Evolutionary conservation across 495 filamentous ascomycete genomes (phyloP), one percentile per base, ranked within the genome.

Genomic region (Aspergillus sclerotiicarbonarius): DNA sequence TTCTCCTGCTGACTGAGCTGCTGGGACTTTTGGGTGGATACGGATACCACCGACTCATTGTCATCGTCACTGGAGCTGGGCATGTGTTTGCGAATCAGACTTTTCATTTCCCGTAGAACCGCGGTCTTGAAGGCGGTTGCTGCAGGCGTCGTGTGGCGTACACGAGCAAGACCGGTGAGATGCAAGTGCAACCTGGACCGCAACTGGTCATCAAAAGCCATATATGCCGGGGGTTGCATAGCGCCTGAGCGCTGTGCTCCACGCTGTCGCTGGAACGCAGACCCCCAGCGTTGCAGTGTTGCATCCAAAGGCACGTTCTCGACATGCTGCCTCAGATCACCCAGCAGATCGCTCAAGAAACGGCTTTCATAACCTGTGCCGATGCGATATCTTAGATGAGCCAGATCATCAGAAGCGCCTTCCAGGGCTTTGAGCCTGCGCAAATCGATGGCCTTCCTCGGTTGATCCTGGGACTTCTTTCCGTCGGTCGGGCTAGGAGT

Each of bases 1-100:
- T 93, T 96, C 55, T 99, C 94, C 66, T 95, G 89, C 61, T 91
- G 87, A 29, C 82, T 89, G 44, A 86, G 72, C 50, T 85, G 84
- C 29, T 82, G 82, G 47, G 88, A 89, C 46, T 82, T 83, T 65
- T 90, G 79, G 0, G 95, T 96, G 25, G 92, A 94, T 6, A 85
- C 81, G 0, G 94, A 99, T 67, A 92, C 85, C 71, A 91, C 84
- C 2, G 91, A 96, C 66, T 96, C 92, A 54, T 85, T 89, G 64
- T 98, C 94, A 65, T 98, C 93, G 54, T 96, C 93, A 64, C 84
- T 92, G 33, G 91, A 94, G 62, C 89, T 94, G 4, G 94, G 94
- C 48, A 99, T 80, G 30, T 91, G 87, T 54, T 86, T 81, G 37
- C 91, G 87, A 47, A 99, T 94, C 19, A 98, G 78, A 19, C 81